Base-by-base conservation (phyloP, 148 eudicot species). In the Nyssa sinensis region DNA sequence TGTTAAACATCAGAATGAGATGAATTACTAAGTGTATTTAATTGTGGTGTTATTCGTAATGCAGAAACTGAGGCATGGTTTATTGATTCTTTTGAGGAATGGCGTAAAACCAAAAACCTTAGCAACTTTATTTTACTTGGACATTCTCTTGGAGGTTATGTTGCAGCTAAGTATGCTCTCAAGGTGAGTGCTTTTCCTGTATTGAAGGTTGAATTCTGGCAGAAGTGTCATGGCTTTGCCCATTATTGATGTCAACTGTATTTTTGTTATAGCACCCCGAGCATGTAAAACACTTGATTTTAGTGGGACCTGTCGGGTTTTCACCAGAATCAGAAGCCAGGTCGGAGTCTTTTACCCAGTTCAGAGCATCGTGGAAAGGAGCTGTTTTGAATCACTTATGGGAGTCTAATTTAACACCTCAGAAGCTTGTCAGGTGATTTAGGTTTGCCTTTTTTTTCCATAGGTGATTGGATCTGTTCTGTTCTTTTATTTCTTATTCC, bases 31-130 rank as follows among this genome's bases (percentile, higher is more conserved):
- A 2, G 13, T 17, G 32, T 64, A 16, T 64, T 34, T 53, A 39
- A 19, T 64, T 64, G 27, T 63, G 7, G 41, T 35, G 21, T 30
- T 10, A 61, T 53, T 57, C 53, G 12, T 61, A 33, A 71, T 88
- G 78, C 88, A 95, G 99, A 95, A 82, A 95, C 99, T 62, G 99
- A 95, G 86, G 96, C 86, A 31, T 94, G 97, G 98, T 94, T 94
- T 78, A 85, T 92, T 60, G 98, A 94, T 74, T 92, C 98, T 67
- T 82, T 94, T 29, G 98, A 94, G 91, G 98, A 83, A 81, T 94
- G 98, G 98, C 88, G 97, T 24, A 94, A 84, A 78, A 90, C 98
- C 73, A 86, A 88, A 76, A 88, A 92, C 49, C 92, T 94, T 60
- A 76, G 78, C 79, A 87, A 83, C 75, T 92, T 94, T 72, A 83